These are phyloP conservation scores for Stipa capillata DNA, from an alignment of 176 grass and related monocot species.

Conservation along the genomic window DNA sequence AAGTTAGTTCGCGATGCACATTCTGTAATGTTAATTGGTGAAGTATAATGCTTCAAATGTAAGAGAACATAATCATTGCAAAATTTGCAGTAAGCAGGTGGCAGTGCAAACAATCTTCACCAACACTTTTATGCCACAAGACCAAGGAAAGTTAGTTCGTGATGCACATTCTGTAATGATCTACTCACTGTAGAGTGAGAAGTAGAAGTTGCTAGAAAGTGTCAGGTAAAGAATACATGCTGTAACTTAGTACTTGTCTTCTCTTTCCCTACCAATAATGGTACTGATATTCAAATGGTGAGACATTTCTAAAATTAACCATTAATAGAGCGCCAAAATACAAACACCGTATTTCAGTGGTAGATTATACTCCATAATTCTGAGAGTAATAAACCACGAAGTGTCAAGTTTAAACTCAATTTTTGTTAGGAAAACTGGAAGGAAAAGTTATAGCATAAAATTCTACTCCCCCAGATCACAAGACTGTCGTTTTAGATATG, in stretches of 20 bases:
- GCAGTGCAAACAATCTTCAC: background rate
- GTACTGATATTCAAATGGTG: no score
- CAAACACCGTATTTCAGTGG: background rate
- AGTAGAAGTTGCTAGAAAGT: background rate
- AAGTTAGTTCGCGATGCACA: background rate
- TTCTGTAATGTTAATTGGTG: background rate
- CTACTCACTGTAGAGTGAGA: background rate
- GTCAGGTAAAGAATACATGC: background rate
- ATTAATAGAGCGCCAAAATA: background rate
- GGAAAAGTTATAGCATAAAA: background rate
- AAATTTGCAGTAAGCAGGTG: background rate
- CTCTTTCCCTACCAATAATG: no score
- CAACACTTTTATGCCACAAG: background rate
- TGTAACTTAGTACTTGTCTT: background rate
- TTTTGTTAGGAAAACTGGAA: background rate
- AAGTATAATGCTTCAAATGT: background rate
- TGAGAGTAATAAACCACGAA: background rate
- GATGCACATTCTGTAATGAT: background rate
- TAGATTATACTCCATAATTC: background rate
- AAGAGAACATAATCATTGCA: background rate
- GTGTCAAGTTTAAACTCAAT: background rate
- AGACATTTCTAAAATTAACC: background rate
- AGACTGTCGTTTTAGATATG: no score
- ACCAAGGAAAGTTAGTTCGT: background rate
- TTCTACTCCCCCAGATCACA: background rate